Base-by-base conservation (phyloP, 169 alveolate genomes). In the Cryptosporidium baileyi region DNA sequence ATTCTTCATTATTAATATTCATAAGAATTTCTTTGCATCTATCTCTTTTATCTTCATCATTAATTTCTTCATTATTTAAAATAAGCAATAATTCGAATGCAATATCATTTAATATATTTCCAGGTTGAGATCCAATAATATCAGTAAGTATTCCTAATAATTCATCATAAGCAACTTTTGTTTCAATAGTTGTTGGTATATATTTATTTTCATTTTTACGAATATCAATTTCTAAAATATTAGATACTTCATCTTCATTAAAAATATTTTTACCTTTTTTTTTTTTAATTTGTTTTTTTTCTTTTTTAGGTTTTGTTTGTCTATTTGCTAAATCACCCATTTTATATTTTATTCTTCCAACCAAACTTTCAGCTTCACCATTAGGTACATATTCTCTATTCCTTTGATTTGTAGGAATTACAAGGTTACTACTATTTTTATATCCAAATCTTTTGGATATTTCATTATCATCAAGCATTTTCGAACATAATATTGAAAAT, bases 351-450 rank as follows among this genome's bases (percentile, higher is more conserved):
- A 92, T 81, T 52, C 95, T 92, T 17, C 97, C 98, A 7, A 88
- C 98, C 60, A 97, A 91, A 32, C 98, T 91, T 89, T 97, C 99
- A 30, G 98, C 98, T 82, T 97, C 99, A 0, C 99, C 99, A 9
- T 99, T 94, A 11, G 99, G 97, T 85, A 91, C 98, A 85, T 92
- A 90, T 28, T 81, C 91, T 34, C 91, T 89, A 49, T 94, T 93
- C 11, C 88, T 80, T 32, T 91, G 91, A 80, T 51, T 81, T 26
- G 92, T 85, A 52, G 82, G 92, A 47, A 89, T 43, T 41, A 91
- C 94, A 24, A 89, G 63, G 80, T 89, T 89, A 40, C 91, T 89
- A 88, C 81, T 89, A 15, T 65, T 92, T 49, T 96, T 93, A 90
- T 96, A 96, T 60, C 94, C 97, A 80, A 96, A 96, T 54, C 97